phyloP scores from a whole-genome alignment of 768 basidiomycete genomes.

The Pholiota molesta region DNA sequence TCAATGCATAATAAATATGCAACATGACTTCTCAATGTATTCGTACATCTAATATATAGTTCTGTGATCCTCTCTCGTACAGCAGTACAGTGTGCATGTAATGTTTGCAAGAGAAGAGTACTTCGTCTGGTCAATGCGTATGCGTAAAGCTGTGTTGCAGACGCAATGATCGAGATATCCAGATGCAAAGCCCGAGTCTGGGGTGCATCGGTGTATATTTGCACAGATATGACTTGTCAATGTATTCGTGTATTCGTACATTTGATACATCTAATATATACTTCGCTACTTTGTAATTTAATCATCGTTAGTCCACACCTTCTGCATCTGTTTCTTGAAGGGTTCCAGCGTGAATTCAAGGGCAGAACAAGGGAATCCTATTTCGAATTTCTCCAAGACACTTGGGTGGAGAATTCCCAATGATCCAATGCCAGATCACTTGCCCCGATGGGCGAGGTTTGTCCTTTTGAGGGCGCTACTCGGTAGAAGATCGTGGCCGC shows the following conservation, averaged over 20 bases:
- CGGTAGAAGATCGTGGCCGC: constrained; percentile 93
- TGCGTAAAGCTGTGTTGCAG: too few relatives aligned
- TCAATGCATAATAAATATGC: too few relatives aligned
- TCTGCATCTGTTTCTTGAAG: constrained; percentile 77
- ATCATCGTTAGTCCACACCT: constrained; percentile 59
- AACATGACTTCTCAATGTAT: constrained; percentile 8
- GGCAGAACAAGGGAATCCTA: constrained; percentile 91
- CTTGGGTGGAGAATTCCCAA: constrained; percentile 93
- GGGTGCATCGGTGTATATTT: too few relatives aligned
- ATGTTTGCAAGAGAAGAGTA: too few relatives aligned
- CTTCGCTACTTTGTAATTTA: constrained; percentile 25
- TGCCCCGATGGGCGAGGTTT: constrained; percentile 39
- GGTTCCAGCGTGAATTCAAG: constrained; percentile 94
- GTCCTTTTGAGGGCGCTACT: constrained; percentile 40
- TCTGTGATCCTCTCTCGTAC: background rate
- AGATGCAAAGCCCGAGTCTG: too few relatives aligned
- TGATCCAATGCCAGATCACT: constrained; percentile 80
- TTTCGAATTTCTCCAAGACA: constrained; percentile 92
- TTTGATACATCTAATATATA: constrained; percentile 27
- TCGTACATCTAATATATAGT: constrained; percentile 25
- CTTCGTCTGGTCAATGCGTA: too few relatives aligned
- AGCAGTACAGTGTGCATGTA: too few relatives aligned
- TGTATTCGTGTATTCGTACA: too few relatives aligned
- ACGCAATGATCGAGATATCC: too few relatives aligned
- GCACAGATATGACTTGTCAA: background rate